These are phyloP conservation scores for Cordyceps militaris DNA, from an alignment of 2,329 filamentous ascomycete species.

Conservation along the genomic window DNA sequence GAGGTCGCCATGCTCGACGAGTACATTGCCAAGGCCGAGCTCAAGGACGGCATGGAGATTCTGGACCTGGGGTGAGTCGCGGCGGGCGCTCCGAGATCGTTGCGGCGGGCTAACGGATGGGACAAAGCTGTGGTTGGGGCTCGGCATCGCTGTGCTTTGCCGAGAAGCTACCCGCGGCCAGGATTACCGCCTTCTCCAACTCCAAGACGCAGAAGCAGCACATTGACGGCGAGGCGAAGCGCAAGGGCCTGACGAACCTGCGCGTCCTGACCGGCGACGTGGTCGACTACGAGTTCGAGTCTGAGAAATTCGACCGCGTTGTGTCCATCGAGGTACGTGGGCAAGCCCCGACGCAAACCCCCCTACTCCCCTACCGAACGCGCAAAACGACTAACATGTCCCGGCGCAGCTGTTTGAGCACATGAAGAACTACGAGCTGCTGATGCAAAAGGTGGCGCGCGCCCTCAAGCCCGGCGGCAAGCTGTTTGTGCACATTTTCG, in stretches of 20 bases:
- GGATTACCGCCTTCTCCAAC: conserved; percentile 63
- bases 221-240: conserved; percentile 52
- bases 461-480: conserved; percentile 57
- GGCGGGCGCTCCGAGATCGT: too few species aligned
- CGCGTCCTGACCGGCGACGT: conserved; percentile 60
- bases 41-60: conserved; percentile 54
- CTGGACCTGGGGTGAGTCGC: conserved; percentile 51
- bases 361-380: not conserved
- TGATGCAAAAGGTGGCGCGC: conserved; percentile 55
- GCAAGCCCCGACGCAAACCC: not conserved
- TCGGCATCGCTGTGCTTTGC: conserved; percentile 59
- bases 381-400: not conserved
- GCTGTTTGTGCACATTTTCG: conserved; percentile 63
- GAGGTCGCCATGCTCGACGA: conserved; percentile 59
- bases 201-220: conserved; percentile 61
- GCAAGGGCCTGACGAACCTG: conserved; percentile 53
- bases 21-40: conserved; percentile 54
- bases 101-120: not conserved
- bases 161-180: conserved; percentile 53
- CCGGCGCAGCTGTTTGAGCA: conserved; percentile 59
- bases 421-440: conserved; percentile 67
- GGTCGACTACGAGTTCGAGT: conserved; percentile 57
- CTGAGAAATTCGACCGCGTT: conserved; percentile 53
- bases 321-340: conserved; percentile 51
- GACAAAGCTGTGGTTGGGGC: conserved; percentile 58